phyloP scores from a whole-genome alignment of 148 eudicot species.

The Mesembryanthemum crystallinum region DNA sequence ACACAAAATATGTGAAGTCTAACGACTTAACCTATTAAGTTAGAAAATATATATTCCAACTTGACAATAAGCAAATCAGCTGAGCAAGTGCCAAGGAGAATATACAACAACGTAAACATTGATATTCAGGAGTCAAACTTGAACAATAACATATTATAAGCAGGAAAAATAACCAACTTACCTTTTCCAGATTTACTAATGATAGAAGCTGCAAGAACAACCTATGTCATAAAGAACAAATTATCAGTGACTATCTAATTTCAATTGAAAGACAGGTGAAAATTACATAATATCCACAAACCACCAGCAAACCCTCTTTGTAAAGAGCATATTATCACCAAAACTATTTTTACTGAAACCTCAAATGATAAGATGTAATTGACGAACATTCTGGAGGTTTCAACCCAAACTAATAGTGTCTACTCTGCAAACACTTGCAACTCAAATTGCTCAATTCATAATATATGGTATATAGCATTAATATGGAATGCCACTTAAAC shows the following conservation, averaged over 20 bases:
- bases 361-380: too few relatives aligned
- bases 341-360: neutral
- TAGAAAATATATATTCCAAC: too few relatives aligned
- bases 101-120: neutral
- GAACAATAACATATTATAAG: neutral
- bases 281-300: neutral
- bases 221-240: slow-evolving; percentile 25
- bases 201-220: slow-evolving; percentile 49
- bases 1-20: neutral
- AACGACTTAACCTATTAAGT: too few relatives aligned
- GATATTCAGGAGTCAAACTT: neutral
- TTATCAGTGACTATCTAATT: neutral
- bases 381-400: too few relatives aligned
- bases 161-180: slow-evolving; percentile 2
- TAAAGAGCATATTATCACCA: neutral
- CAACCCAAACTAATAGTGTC: neutral
- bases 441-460: neutral
- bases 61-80: too few relatives aligned
- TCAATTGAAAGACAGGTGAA: neutral
- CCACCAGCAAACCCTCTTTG: neutral
- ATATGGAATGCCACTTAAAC: neutral
- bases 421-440: neutral
- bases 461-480: neutral
- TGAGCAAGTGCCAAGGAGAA: too few relatives aligned
- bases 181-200: slow-evolving; percentile 52